A percentile compares a stretch with the other conserved stretches of the same genome.
phyloP scores from a whole-genome alignment of 495 filamentous ascomycete species.

The Neurospora sp. region DNA sequence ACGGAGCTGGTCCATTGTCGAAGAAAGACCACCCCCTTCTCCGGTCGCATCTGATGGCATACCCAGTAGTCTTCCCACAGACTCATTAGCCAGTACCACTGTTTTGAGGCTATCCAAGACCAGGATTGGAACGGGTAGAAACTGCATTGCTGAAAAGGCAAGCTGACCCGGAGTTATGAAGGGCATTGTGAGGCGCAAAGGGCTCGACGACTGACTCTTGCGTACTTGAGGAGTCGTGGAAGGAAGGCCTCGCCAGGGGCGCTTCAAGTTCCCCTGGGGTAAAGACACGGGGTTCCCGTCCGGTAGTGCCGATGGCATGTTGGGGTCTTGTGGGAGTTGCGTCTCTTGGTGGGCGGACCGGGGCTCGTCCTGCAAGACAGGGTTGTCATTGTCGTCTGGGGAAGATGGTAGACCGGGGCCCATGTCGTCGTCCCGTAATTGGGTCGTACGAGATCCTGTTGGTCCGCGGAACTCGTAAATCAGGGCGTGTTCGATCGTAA shows the following conservation, averaged over 20 bases:
- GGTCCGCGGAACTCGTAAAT: not conserved
- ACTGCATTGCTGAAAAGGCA: slow-evolving; percentile 56
- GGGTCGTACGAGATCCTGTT: not conserved
- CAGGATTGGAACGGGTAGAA: slow-evolving; percentile 56
- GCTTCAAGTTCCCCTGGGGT: too few species aligned
- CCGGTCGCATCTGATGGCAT: slow-evolving; percentile 27
- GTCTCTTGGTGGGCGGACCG: not conserved
- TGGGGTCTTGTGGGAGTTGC: not conserved
- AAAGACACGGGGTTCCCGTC: not conserved
- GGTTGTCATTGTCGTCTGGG: not conserved
- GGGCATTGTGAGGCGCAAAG: slow-evolving; percentile 28
- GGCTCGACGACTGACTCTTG: slow-evolving; percentile 20
- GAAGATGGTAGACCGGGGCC: slow-evolving; percentile 1
- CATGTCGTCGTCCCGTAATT: slow-evolving; percentile 4
- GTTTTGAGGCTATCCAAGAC: slow-evolving; percentile 53
- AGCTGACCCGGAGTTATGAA: slow-evolving; percentile 32
- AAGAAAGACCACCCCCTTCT: slow-evolving; percentile 18
- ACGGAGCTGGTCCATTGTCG: slow-evolving; percentile 36
- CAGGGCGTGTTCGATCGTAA: not conserved
- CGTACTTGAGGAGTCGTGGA: not conserved
- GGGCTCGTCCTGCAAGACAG: not conserved
- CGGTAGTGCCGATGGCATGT: not conserved
- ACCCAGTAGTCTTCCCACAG: slow-evolving; percentile 54
- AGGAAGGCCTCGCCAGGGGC: too few species aligned
- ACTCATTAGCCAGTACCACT: slow-evolving; percentile 58